Percentiles rank a stretch among this genome's conserved stretches.
Conservation (phyloP, 257 asterid species). For the Salvia splendens region DNA sequence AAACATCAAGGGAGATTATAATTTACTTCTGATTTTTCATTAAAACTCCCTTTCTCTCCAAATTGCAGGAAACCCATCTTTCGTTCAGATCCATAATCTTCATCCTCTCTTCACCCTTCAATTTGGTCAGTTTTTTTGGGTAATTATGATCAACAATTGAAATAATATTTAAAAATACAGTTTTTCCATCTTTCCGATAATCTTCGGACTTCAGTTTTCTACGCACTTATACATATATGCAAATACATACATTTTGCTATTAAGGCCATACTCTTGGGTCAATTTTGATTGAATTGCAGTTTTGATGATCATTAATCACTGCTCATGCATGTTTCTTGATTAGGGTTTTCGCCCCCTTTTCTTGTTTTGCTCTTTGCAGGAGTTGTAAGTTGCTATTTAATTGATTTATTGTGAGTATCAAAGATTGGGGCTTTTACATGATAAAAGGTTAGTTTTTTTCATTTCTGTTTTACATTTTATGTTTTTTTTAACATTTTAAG, state of each 20-base stretch:
- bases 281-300: too few species aligned
- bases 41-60: constrained; percentile 39
- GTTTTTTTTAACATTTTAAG: neutral
- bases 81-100: constrained; percentile 39
- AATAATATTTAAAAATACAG: neutral
- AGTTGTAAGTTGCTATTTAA: constrained; percentile 25
- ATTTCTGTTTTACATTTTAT: neutral
- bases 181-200: constrained; percentile 5
- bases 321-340: constrained; percentile 22
- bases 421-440: constrained; percentile 28
- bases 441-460: constrained; percentile 29
- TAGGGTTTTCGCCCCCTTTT: constrained; percentile 40
- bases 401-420: constrained; percentile 33
- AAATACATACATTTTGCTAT: constrained; percentile 22
- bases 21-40: constrained; percentile 40
- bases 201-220: constrained; percentile 21
- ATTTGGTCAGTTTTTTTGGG: neutral
- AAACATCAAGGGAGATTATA: neutral
- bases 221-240: neutral
- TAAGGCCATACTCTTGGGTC: too few species aligned
- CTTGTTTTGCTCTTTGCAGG: constrained; percentile 33
- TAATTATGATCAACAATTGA: neutral
- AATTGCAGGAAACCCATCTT: constrained; percentile 29
- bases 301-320: constrained; percentile 42
- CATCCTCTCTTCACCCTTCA: constrained; percentile 25